phyloP scores from a whole-genome alignment of 768 basidiomycete species.

The Termitomyces sp. region DNA sequence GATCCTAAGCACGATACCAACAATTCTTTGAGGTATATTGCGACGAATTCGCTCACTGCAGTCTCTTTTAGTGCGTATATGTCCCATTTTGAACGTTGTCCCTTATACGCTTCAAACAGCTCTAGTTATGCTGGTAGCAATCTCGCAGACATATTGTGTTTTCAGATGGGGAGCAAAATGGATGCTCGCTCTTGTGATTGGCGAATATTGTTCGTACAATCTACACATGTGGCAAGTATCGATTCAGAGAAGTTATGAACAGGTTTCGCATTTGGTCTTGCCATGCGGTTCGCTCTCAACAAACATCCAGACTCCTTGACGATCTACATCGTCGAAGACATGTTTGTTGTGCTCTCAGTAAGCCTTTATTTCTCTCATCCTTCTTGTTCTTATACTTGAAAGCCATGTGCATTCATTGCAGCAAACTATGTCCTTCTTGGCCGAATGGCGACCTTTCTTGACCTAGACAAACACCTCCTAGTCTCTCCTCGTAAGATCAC shows the following conservation, averaged over 20 bases:
- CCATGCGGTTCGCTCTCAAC: slow-evolving; percentile 50
- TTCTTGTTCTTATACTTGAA: background rate
- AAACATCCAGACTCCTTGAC: slow-evolving; percentile 43
- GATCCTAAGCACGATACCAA: slow-evolving; percentile 48
- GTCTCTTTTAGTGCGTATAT: slow-evolving; percentile 17
- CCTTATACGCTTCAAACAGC: slow-evolving; percentile 10
- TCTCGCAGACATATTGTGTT: slow-evolving; percentile 39
- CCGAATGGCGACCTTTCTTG: slow-evolving; percentile 47
- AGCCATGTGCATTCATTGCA: slow-evolving; percentile 76
- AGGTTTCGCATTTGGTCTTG: slow-evolving; percentile 56
- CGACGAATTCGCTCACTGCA: slow-evolving; percentile 45
- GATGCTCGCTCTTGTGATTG: slow-evolving; percentile 59
- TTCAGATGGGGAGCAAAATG: slow-evolving; percentile 43
- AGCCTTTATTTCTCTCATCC: slow-evolving; percentile 5
- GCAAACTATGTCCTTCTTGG: slow-evolving; percentile 65
- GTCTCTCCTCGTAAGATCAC: slow-evolving; percentile 47
- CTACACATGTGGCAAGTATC: background rate
- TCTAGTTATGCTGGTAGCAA: slow-evolving; percentile 36
- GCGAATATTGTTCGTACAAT: slow-evolving; percentile 43
- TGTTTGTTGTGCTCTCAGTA: slow-evolving; percentile 57
- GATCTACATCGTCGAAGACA: slow-evolving; percentile 49
- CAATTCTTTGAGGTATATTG: slow-evolving; percentile 52
- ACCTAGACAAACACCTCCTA: slow-evolving; percentile 41
- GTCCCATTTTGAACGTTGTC: background rate
- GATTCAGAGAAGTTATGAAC: background rate